Base-by-base conservation (phyloP, 2,329 filamentous ascomycete genomes). In the Penicillium brasilianum region DNA sequence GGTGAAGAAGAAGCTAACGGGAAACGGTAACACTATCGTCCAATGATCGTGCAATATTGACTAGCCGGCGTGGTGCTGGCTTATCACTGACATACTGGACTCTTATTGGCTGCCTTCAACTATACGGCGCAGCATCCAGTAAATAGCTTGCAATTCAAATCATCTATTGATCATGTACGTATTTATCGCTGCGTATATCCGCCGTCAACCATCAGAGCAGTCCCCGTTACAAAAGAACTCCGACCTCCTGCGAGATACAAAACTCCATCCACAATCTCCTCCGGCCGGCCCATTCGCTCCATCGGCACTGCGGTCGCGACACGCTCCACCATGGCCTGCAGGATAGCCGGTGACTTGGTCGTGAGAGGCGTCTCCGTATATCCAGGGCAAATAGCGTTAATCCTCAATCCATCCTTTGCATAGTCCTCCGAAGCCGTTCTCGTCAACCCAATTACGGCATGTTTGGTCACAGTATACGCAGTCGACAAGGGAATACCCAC, bases 321-420 rank as follows among this genome's bases (percentile, higher is more conserved):
- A 25, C 60, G 60, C 57, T 72, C 68, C 25, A 67, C 52, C 55
- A 75, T 76, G 0, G 70, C 74, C 36, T 73, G 63, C 5, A 73
- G 22, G 0, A 69, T 67, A 44, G 66, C 55, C 10, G 66, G 65
- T 11, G 66, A 67, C 57, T 72, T 71, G 18, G 65, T 67, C 13
- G 72, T 75, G 64, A 74, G 69, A 0, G 72, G 92, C 25, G 93
- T 96, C 82, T 96, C 91, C 68, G 95, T 93, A 55, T 96, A 81
- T 1, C 92, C 93, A 0, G 93, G 93, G 76, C 92, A 96, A 63
- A 96, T 85, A 50, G 91, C 90, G 76, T 97, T 97, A 71, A 92
- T 85, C 65, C 70, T 43, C 67, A 66, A 0, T 2, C 80, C 79
- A 1, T 77, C 64, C 2, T 73, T 73, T 0, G 79, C 77, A 60